Evolutionary conservation across 345 rosid genomes (phyloP).

Genomic region (Toxicodendron radicans): DNA sequence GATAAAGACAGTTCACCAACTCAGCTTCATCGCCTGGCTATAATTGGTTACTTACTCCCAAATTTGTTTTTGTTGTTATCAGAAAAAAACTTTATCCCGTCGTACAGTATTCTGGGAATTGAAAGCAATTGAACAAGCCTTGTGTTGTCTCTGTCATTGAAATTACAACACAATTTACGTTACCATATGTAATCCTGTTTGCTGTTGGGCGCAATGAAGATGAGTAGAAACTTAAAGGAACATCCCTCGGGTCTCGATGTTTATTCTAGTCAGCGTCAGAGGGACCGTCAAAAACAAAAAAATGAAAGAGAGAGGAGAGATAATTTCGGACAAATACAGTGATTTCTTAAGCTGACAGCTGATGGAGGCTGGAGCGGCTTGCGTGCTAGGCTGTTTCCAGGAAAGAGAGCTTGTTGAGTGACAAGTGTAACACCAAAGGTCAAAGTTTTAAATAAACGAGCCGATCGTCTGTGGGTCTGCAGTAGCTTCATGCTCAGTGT

Average conservation of each 20-base stretch:
- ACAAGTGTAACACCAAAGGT: constrained; percentile 12
- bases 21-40: not conserved
- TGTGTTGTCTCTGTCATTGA: constrained; percentile 5
- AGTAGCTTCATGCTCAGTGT: not conserved
- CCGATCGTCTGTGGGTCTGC: not conserved
- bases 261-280: not conserved
- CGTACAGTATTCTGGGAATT: not conserved
- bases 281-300: constrained; percentile 6
- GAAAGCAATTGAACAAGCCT: constrained; percentile 7
- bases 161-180: not conserved
- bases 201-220: not conserved
- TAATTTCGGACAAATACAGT: constrained; percentile 13
- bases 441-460: not conserved
- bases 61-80: not conserved
- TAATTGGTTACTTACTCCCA: not conserved
- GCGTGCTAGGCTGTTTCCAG: constrained; percentile 23
- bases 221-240: no score
- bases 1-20: not conserved
- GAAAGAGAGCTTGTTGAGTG: not conserved
- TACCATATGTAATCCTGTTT: not conserved
- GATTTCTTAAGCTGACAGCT: constrained; percentile 13
- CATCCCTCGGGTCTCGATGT: no score
- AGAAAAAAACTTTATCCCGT: not conserved
- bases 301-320: constrained; percentile 12
- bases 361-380: constrained; percentile 23